These are phyloP conservation scores for Ilyonectria destructans DNA, from an alignment of 2,329 filamentous ascomycete species.

Conservation along the genomic window DNA sequence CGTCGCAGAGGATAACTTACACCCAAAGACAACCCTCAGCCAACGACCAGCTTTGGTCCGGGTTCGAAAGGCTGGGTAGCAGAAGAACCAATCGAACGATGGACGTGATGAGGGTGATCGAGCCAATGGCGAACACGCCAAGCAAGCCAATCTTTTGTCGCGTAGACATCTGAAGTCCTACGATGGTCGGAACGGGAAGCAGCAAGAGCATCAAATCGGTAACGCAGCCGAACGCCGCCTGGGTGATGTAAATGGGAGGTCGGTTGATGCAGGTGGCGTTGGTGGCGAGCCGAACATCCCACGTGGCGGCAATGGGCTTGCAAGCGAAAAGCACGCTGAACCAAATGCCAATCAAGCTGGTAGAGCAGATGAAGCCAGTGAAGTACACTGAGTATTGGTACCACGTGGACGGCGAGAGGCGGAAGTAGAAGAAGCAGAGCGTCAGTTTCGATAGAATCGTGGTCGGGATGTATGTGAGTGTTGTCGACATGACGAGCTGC, in stretches of 20 bases:
- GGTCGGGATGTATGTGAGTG: constrained; percentile 51
- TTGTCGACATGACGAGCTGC: constrained; percentile 39
- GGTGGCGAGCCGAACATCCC: constrained; percentile 42
- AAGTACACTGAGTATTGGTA: constrained; percentile 50
- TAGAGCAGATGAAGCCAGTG: constrained; percentile 46
- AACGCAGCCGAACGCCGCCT: constrained; percentile 62
- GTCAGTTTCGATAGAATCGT: constrained; percentile 54
- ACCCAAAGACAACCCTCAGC: constrained; percentile 44
- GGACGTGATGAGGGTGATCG: constrained; percentile 50
- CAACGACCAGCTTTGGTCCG: constrained; percentile 48
- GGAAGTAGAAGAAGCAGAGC: constrained; percentile 54
- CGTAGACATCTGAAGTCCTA: constrained; percentile 59
- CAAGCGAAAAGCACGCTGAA: constrained; percentile 55
- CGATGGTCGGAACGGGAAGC: constrained; percentile 62
- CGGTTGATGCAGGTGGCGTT: constrained; percentile 60
- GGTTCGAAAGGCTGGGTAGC: constrained; percentile 36
- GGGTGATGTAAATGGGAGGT: constrained; percentile 63
- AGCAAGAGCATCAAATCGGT: constrained; percentile 63
- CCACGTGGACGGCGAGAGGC: constrained; percentile 50
- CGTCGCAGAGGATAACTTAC: constrained; percentile 10
- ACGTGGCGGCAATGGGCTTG: constrained; percentile 50
- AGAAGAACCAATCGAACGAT: constrained; percentile 48
- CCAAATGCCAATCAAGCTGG: constrained; percentile 50
- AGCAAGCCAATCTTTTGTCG: constrained; percentile 62
- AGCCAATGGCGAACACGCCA: constrained; percentile 61